Conservation (phyloP, 192 early-diverging fungal species). For the Backusella luteola region DNA sequence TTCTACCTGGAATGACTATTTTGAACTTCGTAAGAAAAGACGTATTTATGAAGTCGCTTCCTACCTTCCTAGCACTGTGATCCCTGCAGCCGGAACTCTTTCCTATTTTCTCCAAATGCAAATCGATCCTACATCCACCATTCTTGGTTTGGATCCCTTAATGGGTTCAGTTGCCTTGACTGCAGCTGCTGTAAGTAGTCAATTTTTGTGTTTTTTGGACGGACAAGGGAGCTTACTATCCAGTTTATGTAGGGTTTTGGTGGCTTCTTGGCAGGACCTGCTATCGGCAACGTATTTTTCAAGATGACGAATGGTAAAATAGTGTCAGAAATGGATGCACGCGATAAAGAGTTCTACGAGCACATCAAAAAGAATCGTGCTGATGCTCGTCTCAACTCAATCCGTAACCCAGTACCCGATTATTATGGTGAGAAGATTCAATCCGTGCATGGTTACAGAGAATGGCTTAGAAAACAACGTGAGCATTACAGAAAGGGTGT, state of each 20-base stretch:
- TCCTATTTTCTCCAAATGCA: slow-evolving; percentile 57
- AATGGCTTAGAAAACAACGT: slow-evolving; percentile 88
- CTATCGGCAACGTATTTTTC: slow-evolving; percentile 61
- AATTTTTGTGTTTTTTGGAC: background rate
- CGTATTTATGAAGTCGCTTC: slow-evolving; percentile 61
- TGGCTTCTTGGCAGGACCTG: slow-evolving; percentile 64
- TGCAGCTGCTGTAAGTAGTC: slow-evolving; percentile 35
- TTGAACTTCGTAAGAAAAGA: slow-evolving; percentile 59
- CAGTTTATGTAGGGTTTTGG: slow-evolving; percentile 41
- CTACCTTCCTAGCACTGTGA: slow-evolving; percentile 52
- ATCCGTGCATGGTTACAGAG: slow-evolving; percentile 76
- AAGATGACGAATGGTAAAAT: slow-evolving; percentile 48
- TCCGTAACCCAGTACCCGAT: slow-evolving; percentile 81
- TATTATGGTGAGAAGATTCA: slow-evolving; percentile 93
- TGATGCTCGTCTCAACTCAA: slow-evolving; percentile 62
- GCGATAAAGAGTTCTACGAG: slow-evolving; percentile 60
- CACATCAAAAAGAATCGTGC: slow-evolving; percentile 66
- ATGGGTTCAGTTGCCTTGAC: slow-evolving; percentile 53
- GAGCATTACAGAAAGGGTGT: slow-evolving; percentile 70
- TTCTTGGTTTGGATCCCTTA: slow-evolving; percentile 68
- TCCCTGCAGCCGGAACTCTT: slow-evolving; percentile 40
- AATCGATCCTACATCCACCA: slow-evolving; percentile 60
- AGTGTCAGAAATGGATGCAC: slow-evolving; percentile 47
- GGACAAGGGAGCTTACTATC: background rate
- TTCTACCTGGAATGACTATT: slow-evolving; percentile 66